Conservation (phyloP, 345 rosid genomes). For the Tarenaya hassleriana region DNA sequence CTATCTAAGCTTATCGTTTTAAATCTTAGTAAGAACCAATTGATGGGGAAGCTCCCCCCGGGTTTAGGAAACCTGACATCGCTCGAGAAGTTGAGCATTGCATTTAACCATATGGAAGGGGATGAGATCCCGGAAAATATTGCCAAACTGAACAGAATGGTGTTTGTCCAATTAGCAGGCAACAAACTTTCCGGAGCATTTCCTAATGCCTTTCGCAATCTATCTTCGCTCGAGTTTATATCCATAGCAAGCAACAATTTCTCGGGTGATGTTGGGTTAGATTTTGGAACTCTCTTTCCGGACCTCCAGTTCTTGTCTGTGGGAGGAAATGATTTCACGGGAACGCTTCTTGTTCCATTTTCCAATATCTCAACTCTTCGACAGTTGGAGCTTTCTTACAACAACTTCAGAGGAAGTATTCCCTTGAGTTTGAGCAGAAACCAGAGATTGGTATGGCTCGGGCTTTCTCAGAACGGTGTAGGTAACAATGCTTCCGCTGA, state of each 20-base stretch:
- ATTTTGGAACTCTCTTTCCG: conserved; percentile 22
- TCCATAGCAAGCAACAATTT: too few species aligned
- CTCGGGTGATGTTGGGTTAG: conserved; percentile 18
- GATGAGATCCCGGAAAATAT: conserved; percentile 16
- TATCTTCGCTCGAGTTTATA: conserved; percentile 17
- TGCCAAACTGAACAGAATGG: conserved; percentile 21
- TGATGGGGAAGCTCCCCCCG: conserved; percentile 16
- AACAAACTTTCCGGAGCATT: conserved; percentile 24
- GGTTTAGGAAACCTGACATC: conserved; percentile 27
- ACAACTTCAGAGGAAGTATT: background rate
- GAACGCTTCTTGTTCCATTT: conserved; percentile 19
- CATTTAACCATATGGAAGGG: conserved; percentile 17
- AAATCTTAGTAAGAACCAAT: background rate
- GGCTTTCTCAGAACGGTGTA: conserved; percentile 1
- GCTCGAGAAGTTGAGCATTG: background rate
- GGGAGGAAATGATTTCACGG: conserved; percentile 20
- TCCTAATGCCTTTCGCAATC: conserved; percentile 20
- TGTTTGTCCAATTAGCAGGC: conserved; percentile 4
- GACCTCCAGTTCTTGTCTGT: background rate
- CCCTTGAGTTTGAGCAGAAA: conserved; percentile 15
- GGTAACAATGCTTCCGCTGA: background rate
- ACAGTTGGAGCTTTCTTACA: conserved; percentile 15
- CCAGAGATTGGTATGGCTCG: conserved; percentile 19
- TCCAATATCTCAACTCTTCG: conserved; percentile 22
- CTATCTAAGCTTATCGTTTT: conserved; percentile 11